These are phyloP conservation scores for Coelastrella sp. DNA, from an alignment of 139 green algal species.

Conservation along the genomic window DNA sequence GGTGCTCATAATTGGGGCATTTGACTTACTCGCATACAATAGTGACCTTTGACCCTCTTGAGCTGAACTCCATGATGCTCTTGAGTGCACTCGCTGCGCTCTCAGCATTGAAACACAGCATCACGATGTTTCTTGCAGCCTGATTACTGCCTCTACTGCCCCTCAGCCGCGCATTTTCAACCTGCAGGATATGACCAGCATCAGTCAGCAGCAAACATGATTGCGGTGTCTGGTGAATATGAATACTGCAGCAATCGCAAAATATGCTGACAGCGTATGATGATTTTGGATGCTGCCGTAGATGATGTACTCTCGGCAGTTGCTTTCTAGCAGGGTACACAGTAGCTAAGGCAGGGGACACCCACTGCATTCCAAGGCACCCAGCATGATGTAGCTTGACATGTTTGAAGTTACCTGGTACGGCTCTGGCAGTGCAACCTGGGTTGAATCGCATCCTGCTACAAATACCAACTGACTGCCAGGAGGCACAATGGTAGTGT, in stretches of 20 bases:
- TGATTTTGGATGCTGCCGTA: too few species aligned
- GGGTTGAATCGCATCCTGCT: neutral
- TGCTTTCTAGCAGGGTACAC: too few species aligned
- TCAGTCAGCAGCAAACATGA: too few species aligned
- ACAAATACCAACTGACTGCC: slow-evolving; percentile 49
- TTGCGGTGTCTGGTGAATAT: too few species aligned
- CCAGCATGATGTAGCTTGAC: too few species aligned
- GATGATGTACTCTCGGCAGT: too few species aligned
- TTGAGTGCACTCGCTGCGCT: neutral
- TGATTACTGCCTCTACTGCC: neutral
- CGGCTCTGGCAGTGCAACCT: neutral
- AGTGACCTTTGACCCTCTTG: slow-evolving; percentile 21
- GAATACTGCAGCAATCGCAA: too few species aligned
- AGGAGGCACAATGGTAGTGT: slow-evolving; percentile 12
- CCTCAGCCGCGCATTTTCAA: neutral
- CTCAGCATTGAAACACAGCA: slow-evolving; percentile 25
- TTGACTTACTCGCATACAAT: slow-evolving; percentile 34
- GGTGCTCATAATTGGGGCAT: too few species aligned
- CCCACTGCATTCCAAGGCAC: too few species aligned
- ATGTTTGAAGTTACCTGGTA: too few species aligned
- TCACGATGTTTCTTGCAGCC: neutral
- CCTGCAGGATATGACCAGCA: neutral
- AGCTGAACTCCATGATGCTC: slow-evolving; percentile 24
- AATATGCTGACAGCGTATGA: too few species aligned
- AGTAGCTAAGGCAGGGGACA: too few species aligned